Base-by-base conservation (phyloP, 2,329 filamentous ascomycete genomes). In the Sarocladium brachiariae region DNA sequence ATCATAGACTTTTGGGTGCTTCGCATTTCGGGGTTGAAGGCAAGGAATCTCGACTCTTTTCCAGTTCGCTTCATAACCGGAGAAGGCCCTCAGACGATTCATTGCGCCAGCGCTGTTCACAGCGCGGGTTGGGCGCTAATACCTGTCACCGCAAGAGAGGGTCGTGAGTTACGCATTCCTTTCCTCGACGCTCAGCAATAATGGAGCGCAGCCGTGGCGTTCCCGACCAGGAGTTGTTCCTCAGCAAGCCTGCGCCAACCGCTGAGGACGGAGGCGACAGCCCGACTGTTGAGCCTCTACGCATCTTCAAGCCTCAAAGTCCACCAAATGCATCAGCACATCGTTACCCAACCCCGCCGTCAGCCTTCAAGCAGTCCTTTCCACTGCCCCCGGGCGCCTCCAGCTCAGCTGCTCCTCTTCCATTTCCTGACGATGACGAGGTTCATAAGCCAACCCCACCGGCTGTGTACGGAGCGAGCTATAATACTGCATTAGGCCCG, bases 191-290 rank as follows among this genome's bases (percentile, higher is more conserved):
- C 25, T 25, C 51, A 48, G 45, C 52, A 61, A 69, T 67, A 61
- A 78, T 77, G 68, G 71, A 75, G 58, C 71, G 75, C 54, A 72
- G 70, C 58, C 81, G 84, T 63, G 84, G 85, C 60, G 74, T 84
- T 58, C 80, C 85, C 23, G 86, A 89, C 25, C 85, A 90, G 68
- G 89, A 92, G 76, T 85, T 95, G 73, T 92, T 95, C 71, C 78
- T 95, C 68, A 79, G 68, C 64, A 76, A 73, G 48, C 77, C 76
- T n/a, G 64, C 70, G 51, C 71, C 71, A 8, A 66, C 70, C 25
- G 19, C 24, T 19, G 52, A 43, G 10, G 74, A 77, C 43, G 73
- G 72, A 54, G 70, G 70, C 46, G 83, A 89, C 60, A 89, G 87
- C 60, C 87, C 89, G 52, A 88, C 87, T 16, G 80, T 95, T 58